A percentile compares a stretch with the other conserved stretches of the same genome.
Conservation (phyloP, 2,329 filamentous ascomycete genomes). For the Zasmidium cellare region DNA sequence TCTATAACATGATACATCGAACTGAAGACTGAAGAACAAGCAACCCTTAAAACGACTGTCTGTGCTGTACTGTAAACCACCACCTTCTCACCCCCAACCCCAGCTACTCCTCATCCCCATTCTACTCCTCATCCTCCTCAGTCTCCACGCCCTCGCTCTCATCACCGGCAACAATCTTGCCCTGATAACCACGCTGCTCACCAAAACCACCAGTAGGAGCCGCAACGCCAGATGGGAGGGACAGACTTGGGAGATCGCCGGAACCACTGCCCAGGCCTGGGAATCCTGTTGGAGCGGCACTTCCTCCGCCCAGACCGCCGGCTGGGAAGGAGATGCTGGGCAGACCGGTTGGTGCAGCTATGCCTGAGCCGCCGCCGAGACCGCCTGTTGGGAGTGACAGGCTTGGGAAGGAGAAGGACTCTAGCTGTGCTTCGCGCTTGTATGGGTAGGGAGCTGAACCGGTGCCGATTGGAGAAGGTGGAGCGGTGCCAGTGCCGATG, state of each 20-base stretch:
- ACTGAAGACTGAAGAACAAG: neutral
- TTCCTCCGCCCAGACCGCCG: too few relatives aligned
- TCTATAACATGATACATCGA: neutral
- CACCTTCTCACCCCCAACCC: too few relatives aligned
- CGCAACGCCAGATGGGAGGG: too few relatives aligned
- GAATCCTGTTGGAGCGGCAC: too few relatives aligned
- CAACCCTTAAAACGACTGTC: neutral
- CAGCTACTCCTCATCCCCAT: too few relatives aligned
- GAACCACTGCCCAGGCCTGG: too few relatives aligned
- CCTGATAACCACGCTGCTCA: neutral
- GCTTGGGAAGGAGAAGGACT: neutral
- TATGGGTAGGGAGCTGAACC: neutral
- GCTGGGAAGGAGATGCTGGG: too few relatives aligned
- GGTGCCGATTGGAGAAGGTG: constrained; percentile 1
- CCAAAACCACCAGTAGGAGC: too few relatives aligned
- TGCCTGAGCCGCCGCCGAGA: neutral
- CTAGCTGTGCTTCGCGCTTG: constrained; percentile 1
- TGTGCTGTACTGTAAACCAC: too few relatives aligned
- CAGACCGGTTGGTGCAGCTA: too few relatives aligned
- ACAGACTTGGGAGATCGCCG: too few relatives aligned
- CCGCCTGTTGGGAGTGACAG: neutral
- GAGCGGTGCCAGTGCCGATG: constrained; percentile 1
- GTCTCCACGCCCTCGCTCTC: neutral
- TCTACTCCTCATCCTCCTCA: neutral
- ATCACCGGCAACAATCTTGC: neutral